A percentile compares a stretch with the other conserved stretches of the same genome.
Evolutionary conservation across 108 stramenopile genomes (phyloP).

Genomic region (Nitzschia palea): DNA sequence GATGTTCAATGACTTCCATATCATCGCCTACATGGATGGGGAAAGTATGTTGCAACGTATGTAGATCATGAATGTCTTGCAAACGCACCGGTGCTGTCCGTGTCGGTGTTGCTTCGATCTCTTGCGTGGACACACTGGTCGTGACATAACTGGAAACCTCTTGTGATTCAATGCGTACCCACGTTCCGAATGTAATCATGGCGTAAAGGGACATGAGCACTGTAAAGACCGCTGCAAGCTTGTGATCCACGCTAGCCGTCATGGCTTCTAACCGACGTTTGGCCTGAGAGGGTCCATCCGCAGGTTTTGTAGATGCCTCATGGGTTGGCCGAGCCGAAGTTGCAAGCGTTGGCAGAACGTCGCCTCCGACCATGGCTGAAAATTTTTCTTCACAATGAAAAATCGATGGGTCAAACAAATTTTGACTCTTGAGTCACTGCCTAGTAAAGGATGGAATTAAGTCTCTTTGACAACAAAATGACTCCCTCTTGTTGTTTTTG

Average conservation of each 20-base stretch:
- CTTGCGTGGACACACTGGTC: neutral
- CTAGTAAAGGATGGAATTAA: too few species aligned
- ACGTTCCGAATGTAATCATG: conserved; percentile 12
- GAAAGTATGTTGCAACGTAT: conserved; percentile 43
- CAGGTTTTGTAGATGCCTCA: too few species aligned
- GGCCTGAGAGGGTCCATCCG: conserved; percentile 18
- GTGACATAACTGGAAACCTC: neutral
- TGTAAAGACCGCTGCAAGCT: conserved; percentile 18
- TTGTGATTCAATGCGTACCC: conserved; percentile 19
- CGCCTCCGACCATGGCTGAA: too few species aligned
- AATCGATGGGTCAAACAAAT: too few species aligned
- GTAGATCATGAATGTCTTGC: conserved; percentile 25
- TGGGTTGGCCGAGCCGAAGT: too few species aligned
- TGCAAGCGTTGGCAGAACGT: too few species aligned
- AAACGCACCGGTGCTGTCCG: neutral
- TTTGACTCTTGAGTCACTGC: too few species aligned
- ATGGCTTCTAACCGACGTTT: conserved; percentile 34
- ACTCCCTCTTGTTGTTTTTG: too few species aligned
- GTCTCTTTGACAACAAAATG: too few species aligned
- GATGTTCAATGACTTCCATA: conserved; percentile 48
- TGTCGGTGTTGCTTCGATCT: neutral
- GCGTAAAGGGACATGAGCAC: conserved; percentile 13
- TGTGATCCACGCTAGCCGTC: conserved; percentile 11
- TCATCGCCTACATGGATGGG: conserved; percentile 42
- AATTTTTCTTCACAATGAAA: too few species aligned